Evolutionary conservation across 345 rosid genomes (phyloP).

Genomic region (Salix arbutifolia): DNA sequence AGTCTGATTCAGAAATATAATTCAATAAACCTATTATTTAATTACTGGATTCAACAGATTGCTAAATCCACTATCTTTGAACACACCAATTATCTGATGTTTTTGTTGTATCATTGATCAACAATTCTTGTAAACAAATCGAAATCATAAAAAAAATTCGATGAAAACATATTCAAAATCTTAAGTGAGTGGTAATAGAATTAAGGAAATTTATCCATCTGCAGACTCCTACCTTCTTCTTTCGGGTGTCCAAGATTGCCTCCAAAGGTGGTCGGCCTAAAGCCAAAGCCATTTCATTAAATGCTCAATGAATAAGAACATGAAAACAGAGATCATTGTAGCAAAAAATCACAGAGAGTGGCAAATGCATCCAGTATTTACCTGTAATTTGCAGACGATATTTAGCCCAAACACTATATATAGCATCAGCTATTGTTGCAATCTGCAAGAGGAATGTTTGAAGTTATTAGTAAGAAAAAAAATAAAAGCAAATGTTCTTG

Average conservation of each 20-base stretch:
- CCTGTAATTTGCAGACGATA: constrained; percentile 83
- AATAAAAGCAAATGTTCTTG: neutral
- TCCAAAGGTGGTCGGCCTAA: constrained; percentile 75
- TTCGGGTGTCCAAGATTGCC: constrained; percentile 59
- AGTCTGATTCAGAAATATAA: no score
- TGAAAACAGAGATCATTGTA: neutral
- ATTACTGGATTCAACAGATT: neutral
- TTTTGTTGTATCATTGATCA: neutral
- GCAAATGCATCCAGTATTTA: constrained; percentile 13
- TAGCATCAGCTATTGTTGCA: constrained; percentile 61
- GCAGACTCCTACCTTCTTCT: constrained; percentile 47
- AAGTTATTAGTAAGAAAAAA: neutral
- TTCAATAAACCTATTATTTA: no score
- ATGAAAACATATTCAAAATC: neutral
- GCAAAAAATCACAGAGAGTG: neutral
- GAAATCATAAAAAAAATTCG: neutral
- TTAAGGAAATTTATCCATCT: neutral
- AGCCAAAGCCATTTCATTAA: constrained; percentile 10
- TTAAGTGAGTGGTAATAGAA: neutral
- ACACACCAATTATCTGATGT: neutral
- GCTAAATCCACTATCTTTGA: neutral
- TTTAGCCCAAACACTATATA: constrained; percentile 82
- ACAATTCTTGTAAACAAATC: neutral
- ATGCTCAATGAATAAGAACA: neutral
- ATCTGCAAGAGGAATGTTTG: constrained; percentile 39